These are phyloP conservation scores for Eucalyptus marginata DNA, from an alignment of 345 rosid genomes.

Conservation along the genomic window DNA sequence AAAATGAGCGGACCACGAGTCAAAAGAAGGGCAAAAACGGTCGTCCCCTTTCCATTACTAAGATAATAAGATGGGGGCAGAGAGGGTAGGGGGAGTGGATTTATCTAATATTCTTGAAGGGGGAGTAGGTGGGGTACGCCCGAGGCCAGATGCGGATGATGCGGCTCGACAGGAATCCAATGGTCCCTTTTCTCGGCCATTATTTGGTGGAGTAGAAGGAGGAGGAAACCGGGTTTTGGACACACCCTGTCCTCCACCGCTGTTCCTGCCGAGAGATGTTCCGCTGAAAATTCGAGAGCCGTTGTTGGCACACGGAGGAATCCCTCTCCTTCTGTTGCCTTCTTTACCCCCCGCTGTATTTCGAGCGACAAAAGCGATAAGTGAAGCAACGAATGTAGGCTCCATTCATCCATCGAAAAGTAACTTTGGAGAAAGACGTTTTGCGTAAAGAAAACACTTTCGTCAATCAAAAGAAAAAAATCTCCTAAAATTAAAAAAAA, in stretches of 20 bases:
- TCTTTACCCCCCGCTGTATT: not conserved
- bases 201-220: not conserved
- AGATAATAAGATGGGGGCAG: not conserved
- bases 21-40: too few relatives aligned
- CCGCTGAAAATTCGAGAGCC: not conserved
- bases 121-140: not conserved
- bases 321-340: not conserved
- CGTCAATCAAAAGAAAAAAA: too few relatives aligned
- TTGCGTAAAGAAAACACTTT: too few relatives aligned
- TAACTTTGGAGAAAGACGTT: too few relatives aligned
- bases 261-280: not conserved
- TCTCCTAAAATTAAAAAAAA: too few relatives aligned
- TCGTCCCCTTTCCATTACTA: not conserved
- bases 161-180: not conserved
- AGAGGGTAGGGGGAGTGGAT: not conserved
- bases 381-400: not conserved
- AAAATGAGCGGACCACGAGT: not conserved
- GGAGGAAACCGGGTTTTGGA: not conserved
- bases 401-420: too few relatives aligned
- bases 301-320: not conserved
- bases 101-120: not conserved
- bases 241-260: not conserved
- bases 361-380: not conserved
- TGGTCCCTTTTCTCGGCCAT: not conserved
- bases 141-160: not conserved